Evolutionary conservation across 768 basidiomycete genomes (phyloP), one percentile per base, ranked within the genome.

Genomic region (Myochromella boudieri): DNA sequence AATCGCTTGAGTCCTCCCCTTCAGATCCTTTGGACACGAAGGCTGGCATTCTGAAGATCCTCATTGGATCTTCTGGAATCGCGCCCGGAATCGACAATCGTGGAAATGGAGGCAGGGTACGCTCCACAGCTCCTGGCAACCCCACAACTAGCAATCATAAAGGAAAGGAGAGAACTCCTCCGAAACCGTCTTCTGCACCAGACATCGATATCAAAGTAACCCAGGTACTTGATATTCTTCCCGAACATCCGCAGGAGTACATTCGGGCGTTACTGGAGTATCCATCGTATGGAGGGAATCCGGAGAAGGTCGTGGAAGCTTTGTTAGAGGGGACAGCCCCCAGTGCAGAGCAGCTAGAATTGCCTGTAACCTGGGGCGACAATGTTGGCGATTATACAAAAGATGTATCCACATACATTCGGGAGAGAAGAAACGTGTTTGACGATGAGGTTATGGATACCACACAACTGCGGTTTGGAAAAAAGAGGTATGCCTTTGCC

Each of bases 171-270:
- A 77, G 68, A n/a, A 57, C 64, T 5, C 43, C 50, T 5, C 53
- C 51, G 12, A 41, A 51, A 37, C 33, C 44, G n/a, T 44, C 54
- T 12, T 53, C 61, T 15, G 72, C 80, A 44, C 63, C 66, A 17
- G 74, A 74, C 51, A 59, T 85, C 15, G 82, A 87, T 44, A 43
- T 76, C 18, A 77, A 83, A 41, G 69, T 87, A 21, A 70, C 77
- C 0, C 85, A 91, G 55, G 81, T 93, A 9, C 72, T 88, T 10
- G 90, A 90, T 52, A 81, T 93, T 51, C 69, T 94, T 27, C 87
- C 90, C 0, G 77, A 88, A 33, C 68, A 79, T 21, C 62, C 76
- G 0, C 68, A 76, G 0, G 57, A 59, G 2, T 87, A 91, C 55
- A 67, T 92, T 40, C 75, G 76, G 27, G 74, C 71, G 15, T 67